Conservation (phyloP, 208 protist species). For the Porcisia deanei region DNA sequence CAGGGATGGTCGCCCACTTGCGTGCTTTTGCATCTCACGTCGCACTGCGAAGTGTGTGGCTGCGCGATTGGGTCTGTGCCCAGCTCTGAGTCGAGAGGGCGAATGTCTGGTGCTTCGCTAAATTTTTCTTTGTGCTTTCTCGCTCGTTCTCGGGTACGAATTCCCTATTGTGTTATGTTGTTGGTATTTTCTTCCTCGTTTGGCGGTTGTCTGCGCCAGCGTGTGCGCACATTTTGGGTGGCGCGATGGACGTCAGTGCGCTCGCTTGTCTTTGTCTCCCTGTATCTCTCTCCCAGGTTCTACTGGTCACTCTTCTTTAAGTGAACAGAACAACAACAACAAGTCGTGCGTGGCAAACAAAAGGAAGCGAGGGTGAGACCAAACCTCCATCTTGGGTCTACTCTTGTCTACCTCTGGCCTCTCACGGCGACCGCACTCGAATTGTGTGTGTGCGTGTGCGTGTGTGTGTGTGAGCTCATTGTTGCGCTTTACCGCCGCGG, state of each 20-base stretch:
- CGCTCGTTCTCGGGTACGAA: not conserved
- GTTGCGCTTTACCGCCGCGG: not conserved
- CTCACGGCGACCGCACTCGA: not conserved
- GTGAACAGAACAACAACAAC: too few relatives aligned
- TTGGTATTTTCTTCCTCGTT: not conserved
- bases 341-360: too few relatives aligned
- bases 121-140: not conserved
- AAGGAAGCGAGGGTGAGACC: not conserved
- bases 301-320: not conserved
- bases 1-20: not conserved
- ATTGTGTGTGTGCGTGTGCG: not conserved
- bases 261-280: not conserved
- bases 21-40: not conserved
- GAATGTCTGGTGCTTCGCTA: not conserved
- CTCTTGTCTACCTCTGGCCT: not conserved
- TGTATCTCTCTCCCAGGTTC: not conserved
- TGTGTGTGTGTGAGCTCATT: not conserved
- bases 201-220: not conserved
- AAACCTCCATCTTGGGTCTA: not conserved
- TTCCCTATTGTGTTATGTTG: not conserved
- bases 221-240: not conserved
- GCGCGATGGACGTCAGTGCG: not conserved
- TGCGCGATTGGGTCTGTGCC: not conserved
- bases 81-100: not conserved
- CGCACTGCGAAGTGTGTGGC: not conserved